Base-by-base conservation (phyloP, 306 rosid species). In the Rosa chinensis region DNA sequence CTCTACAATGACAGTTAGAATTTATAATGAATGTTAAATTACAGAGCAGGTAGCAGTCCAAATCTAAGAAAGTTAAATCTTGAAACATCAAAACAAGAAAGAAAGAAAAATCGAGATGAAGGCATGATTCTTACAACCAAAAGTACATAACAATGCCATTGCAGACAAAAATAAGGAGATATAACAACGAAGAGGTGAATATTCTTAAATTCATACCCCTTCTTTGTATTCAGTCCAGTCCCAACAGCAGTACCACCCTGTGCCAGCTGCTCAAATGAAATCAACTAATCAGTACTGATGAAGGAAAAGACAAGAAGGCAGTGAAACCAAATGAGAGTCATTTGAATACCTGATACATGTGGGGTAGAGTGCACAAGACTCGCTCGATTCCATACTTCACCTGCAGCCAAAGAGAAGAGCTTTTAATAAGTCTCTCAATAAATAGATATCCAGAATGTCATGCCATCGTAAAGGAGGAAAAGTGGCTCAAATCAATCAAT, bases 191-290 rank as follows among this genome's bases (percentile, higher is more conserved):
- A 44, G 8, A 68, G n/a, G 32, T 43, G 66, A 66, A 40, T 58
- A 18, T 20, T 17, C 71, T 78, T 75, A 56, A 63, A 79, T 78
- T 78, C 93, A 28, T 88, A 96, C 98, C 99, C 99, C 84, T 85
- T 96, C 91, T 91, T 93, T 82, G 99, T 96, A 88, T 96, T 96
- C 85, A 96, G 85, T 88, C 99, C 98, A 75, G 99, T 96, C 83
- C 99, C 99, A 39, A 96, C 99, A 87, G 99, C 99, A 50, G 99
- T 93, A 81, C 99, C 99, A 77, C 99, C 99, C 83, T 96, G 99
- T 64, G 98, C 99, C 73, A 96, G 97, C 99, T 93, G 94, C 82
- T 74, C 92, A 85, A 79, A 77, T 47, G 72, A 84, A 52, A 84
- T 66, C 70, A 78, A 74, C 82, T 25, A 78, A 77, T 88, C 82